These are phyloP conservation scores for Gloeostereum incarnatum DNA, from an alignment of 768 basidiomycete species.

Conservation along the genomic window DNA sequence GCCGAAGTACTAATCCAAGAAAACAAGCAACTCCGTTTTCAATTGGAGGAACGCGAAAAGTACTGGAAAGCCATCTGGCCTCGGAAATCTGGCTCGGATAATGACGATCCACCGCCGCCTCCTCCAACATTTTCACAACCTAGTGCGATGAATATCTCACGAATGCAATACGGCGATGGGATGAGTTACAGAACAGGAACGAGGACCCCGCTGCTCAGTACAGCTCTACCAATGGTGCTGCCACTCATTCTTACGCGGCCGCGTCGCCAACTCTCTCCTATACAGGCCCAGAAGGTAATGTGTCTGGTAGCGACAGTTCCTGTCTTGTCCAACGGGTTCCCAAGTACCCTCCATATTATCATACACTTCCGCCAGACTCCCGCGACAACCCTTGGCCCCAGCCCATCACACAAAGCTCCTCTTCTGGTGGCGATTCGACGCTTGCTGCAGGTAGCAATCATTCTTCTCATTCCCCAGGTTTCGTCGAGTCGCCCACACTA, in stretches of 20 bases:
- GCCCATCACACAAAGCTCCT: conserved; percentile 19
- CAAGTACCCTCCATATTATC: conserved; percentile 47
- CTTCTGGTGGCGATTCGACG: conserved; percentile 32
- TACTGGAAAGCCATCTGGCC: conserved; percentile 65
- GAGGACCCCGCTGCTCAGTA: conserved; percentile 36
- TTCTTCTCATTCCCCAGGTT: conserved; percentile 44
- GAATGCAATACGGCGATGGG: conserved; percentile 24
- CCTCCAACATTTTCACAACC: conserved; percentile 32
- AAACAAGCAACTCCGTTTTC: conserved; percentile 52
- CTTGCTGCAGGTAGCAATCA: conserved; percentile 26
- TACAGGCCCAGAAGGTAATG: conserved; percentile 15
- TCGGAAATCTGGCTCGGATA: conserved; percentile 44
- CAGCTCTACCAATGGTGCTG: conserved; percentile 33
- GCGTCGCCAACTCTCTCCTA: conserved; percentile 42
- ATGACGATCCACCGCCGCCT: conserved; percentile 47
- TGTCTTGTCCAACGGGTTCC: conserved; percentile 29
- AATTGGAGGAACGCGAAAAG: conserved; percentile 64
- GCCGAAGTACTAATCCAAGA: conserved; percentile 56
- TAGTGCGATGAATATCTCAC: conserved; percentile 18
- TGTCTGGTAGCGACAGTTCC: conserved; percentile 19
- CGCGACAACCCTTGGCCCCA: conserved; percentile 30
- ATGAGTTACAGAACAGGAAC: conserved; percentile 36
- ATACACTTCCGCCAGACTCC: conserved; percentile 20
- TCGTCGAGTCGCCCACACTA: conserved; percentile 48
- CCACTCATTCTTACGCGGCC: conserved; percentile 26